phyloP scores from a whole-genome alignment of 106 monocot species.

The Posidonia australis region DNA sequence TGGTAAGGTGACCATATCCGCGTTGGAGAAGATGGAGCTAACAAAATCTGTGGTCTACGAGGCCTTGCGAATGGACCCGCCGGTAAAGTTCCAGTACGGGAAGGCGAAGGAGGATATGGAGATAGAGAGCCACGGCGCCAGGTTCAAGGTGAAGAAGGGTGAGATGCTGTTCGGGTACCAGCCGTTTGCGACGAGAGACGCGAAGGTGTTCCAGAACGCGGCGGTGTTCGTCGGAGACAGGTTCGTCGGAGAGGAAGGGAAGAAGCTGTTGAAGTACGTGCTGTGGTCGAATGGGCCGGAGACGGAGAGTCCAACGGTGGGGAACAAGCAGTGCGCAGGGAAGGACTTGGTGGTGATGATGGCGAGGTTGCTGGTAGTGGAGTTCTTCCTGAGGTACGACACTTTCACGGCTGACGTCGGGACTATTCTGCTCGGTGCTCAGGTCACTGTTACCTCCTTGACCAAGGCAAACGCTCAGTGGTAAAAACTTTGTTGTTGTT shows the following conservation, averaged over 20 bases:
- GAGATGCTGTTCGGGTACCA: constrained; percentile 45
- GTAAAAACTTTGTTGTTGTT: no score
- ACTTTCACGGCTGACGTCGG: constrained; percentile 27
- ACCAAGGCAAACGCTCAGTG: constrained; percentile 25
- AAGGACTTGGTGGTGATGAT: constrained; percentile 32
- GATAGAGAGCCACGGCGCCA: constrained; percentile 40
- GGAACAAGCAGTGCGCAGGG: constrained; percentile 37
- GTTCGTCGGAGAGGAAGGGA: constrained; percentile 22
- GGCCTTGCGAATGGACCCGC: constrained; percentile 40
- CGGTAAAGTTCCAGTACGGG: constrained; percentile 43
- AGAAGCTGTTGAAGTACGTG: constrained; percentile 22
- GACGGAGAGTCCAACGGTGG: constrained; percentile 23
- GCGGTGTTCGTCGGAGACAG: constrained; percentile 28
- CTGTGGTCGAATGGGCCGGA: constrained; percentile 31
- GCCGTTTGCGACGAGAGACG: constrained; percentile 34
- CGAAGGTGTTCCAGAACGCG: constrained; percentile 12
- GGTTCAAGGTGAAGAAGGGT: constrained; percentile 27
- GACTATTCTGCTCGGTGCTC: constrained; percentile 1
- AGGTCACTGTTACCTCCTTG: constrained; percentile 24
- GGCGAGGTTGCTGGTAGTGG: constrained; percentile 24
- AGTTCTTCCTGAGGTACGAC: constrained; percentile 35
- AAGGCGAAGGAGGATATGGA: constrained; percentile 34
- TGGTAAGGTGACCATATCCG: constrained; percentile 7
- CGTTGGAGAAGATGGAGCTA: constrained; percentile 34
- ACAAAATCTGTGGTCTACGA: constrained; percentile 39